Evolutionary conservation across 371 early-diverging fungal genomes (phyloP).

Genomic region (Rhizopus sp.): DNA sequence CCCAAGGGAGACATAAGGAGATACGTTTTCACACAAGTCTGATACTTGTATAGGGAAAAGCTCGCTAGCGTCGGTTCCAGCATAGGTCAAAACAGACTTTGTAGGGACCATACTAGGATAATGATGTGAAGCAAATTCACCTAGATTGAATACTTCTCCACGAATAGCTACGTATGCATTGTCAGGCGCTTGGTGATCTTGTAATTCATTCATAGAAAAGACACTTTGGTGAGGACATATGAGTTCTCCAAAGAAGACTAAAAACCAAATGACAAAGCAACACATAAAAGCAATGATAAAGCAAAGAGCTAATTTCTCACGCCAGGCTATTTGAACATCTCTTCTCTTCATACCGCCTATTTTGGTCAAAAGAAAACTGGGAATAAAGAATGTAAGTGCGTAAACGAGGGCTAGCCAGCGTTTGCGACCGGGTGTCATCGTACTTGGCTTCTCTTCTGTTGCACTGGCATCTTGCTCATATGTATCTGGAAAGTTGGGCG

Average conservation of each 20-base stretch:
- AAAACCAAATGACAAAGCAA: conserved; percentile 81
- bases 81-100: conserved; percentile 59
- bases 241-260: conserved; percentile 78
- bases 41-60: conserved; percentile 81
- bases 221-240: conserved; percentile 84
- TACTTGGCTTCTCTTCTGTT: conserved; percentile 22
- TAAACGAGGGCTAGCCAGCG: conserved; percentile 85
- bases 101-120: conserved; percentile 52
- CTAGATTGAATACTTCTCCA: conserved; percentile 76
- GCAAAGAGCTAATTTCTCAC: conserved; percentile 92
- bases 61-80: conserved; percentile 64
- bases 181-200: conserved; percentile 15
- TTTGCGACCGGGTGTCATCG: conserved; percentile 54
- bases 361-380: conserved; percentile 58
- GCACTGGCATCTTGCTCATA: conserved; percentile 6
- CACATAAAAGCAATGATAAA: conserved; percentile 81
- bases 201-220: conserved; percentile 43
- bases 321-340: conserved; percentile 92
- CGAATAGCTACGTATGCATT: conserved; percentile 60
- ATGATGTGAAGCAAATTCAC: conserved; percentile 60
- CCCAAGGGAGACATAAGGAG: conserved; percentile 37
- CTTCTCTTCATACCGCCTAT: conserved; percentile 75
- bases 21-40: conserved; percentile 41
- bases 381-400: conserved; percentile 88
- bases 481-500: too few species aligned